These are phyloP conservation scores for Aphanomyces astaci DNA, from an alignment of 352 stramenopile species.

Conservation along the genomic window DNA sequence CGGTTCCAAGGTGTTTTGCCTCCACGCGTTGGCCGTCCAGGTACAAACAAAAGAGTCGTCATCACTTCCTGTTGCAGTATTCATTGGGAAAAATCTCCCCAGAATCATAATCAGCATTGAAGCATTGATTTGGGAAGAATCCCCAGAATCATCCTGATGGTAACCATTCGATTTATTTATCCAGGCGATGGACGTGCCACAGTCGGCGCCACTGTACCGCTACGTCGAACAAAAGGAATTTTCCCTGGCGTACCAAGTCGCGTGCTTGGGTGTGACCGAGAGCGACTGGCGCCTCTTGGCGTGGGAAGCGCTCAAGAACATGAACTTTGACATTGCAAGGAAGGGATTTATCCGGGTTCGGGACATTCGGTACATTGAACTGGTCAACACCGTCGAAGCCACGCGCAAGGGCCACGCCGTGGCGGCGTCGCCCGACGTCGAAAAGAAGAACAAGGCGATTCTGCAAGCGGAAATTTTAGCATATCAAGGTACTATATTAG, in stretches of 20 bases:
- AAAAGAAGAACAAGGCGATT: constrained; percentile 53
- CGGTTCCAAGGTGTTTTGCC: constrained; percentile 88
- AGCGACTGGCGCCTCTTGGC: constrained; percentile 83
- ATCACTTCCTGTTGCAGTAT: no score
- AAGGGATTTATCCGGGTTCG: constrained; percentile 87
- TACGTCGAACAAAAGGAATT: constrained; percentile 89
- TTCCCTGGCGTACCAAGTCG: constrained; percentile 77
- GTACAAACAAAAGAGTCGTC: no score
- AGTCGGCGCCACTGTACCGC: constrained; percentile 79
- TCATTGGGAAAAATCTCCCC: no score
- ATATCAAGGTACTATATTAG: constrained; percentile 71
- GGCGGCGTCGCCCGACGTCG: constrained; percentile 4
- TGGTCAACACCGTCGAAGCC: constrained; percentile 80
- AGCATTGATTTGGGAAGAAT: no score
- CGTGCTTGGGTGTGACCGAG: constrained; percentile 91
- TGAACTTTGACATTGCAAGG: constrained; percentile 70
- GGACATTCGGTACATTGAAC: constrained; percentile 88
- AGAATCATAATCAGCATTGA: no score
- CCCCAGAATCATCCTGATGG: background rate
- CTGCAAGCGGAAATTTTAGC: constrained; percentile 88
- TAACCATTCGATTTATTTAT: background rate
- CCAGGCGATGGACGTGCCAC: constrained; percentile 87
- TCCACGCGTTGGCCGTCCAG: constrained; percentile 72
- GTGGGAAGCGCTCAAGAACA: constrained; percentile 78
- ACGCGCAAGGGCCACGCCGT: constrained; percentile 51